Base-by-base conservation (phyloP, 2,329 filamentous ascomycete genomes). In the Verticillium nonalfalfae region DNA sequence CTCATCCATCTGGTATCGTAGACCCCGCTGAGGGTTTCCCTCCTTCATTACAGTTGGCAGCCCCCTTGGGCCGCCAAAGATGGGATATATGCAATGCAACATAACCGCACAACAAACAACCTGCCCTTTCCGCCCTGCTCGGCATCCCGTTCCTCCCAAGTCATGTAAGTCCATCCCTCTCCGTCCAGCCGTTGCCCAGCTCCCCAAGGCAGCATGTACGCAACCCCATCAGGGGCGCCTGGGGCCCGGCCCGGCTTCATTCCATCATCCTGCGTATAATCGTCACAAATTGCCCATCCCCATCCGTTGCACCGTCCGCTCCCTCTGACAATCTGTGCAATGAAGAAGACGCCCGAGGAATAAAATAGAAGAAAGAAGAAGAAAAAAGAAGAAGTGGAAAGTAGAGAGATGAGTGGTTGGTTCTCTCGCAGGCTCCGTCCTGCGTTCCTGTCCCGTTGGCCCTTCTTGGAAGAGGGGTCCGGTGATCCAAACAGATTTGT, bases 191-290 rank as follows among this genome's bases (percentile, higher is more conserved):
- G 5, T 31, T 31, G 26, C 26, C 26, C 26, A 31, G 26, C 26
- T 31, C 26, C 26, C 26, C 26, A 31, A 31, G 26, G 26, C 26
- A 31, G 26, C 26, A 31, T 31, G 26, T 31, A 31, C 26, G 26
- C 26, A 31, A 31, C 26, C 26, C 26, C 26, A 4, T 31, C 26
- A 5, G 26, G 26, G 26, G 26, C 26, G 26, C 26, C 26, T 31
- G 26, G 26, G n/a, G 45, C 45, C 45, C 13, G 45, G 21, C 18
- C 45, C 45, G n/a, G 45, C 45, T 52, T 52, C 45, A 10, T 52
- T 26, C 57, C 57, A 33, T 58, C 57, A 33, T 58, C 57, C 56
- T 39, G 40, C 57, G 39, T 58, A 40, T 50, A 58, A 40, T 58
- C 57, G 57, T 58, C n/a, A 58, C 57, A 50, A 58, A 39, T 40